Conservation (phyloP, 768 basidiomycete genomes). For the Amanita subjunquillea region DNA sequence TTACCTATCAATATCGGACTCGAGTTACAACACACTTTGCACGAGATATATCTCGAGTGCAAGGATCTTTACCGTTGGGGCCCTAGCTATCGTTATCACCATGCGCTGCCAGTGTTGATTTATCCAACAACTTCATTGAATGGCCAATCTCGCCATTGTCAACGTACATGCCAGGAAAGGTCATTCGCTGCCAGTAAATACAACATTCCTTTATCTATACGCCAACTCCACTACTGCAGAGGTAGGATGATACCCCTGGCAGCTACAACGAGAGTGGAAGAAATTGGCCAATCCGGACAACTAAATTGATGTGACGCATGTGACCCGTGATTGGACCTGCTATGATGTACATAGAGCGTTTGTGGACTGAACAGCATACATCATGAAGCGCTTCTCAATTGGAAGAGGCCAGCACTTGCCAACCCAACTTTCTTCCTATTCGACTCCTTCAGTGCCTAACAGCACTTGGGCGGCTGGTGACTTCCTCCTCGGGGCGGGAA, state of each 20-base stretch:
- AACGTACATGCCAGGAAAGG: background rate
- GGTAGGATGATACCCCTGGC: background rate
- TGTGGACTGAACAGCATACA: slow-evolving; percentile 16
- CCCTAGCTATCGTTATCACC: background rate
- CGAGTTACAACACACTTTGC: background rate
- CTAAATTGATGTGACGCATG: too few species aligned
- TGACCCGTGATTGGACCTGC: slow-evolving; percentile 35
- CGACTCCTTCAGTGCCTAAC: slow-evolving; percentile 30
- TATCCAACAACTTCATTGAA: background rate
- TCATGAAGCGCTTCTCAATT: background rate
- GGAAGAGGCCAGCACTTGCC: background rate
- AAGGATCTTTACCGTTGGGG: background rate
- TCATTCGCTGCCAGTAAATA: background rate
- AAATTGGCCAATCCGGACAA: background rate
- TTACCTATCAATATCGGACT: background rate
- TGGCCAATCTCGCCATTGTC: background rate
- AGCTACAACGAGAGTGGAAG: background rate
- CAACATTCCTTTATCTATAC: background rate
- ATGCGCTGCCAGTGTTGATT: background rate
- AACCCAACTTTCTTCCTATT: slow-evolving; percentile 22
- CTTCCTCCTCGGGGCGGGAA: slow-evolving; percentile 50
- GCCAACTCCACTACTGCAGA: background rate
- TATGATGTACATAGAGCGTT: background rate
- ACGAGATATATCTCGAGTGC: background rate
- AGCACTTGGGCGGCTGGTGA: slow-evolving; percentile 37